Conservation (phyloP, 805 yeast genomes). For the Candida michaelii region DNA sequence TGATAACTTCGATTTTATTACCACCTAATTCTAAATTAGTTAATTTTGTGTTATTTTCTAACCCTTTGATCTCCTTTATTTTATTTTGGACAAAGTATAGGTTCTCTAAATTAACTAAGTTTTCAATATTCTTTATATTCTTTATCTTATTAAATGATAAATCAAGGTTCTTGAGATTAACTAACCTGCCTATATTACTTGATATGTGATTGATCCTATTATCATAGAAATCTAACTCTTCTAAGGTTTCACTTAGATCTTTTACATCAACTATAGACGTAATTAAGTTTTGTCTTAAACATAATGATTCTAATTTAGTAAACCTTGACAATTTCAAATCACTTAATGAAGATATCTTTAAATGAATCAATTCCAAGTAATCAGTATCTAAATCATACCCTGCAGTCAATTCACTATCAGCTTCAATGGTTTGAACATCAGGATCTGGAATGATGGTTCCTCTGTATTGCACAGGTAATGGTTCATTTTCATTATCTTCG, state of each 20-base stretch:
- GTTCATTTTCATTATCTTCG: slow-evolving; percentile 23
- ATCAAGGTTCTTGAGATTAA: slow-evolving; percentile 62
- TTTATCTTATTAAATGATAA: slow-evolving; percentile 87
- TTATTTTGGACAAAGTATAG: slow-evolving; percentile 88
- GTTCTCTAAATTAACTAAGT: slow-evolving; percentile 59
- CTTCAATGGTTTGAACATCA: slow-evolving; percentile 55
- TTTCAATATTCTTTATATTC: slow-evolving; percentile 75
- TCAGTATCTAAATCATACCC: slow-evolving; percentile 59
- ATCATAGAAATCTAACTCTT: slow-evolving; percentile 87
- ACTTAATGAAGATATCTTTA: slow-evolving; percentile 63
- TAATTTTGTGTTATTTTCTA: slow-evolving; percentile 56
- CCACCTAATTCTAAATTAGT: slow-evolving; percentile 88
- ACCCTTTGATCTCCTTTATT: slow-evolving; percentile 67
- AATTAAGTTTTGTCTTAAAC: slow-evolving; percentile 81
- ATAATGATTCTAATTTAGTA: slow-evolving; percentile 53
- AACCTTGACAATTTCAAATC: slow-evolving; percentile 62
- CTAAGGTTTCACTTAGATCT: slow-evolving; percentile 58
- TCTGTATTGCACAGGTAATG: slow-evolving; percentile 42
- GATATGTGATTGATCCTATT: slow-evolving; percentile 87
- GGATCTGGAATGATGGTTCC: slow-evolving; percentile 46
- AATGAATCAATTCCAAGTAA: slow-evolving; percentile 64
- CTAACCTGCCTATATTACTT: slow-evolving; percentile 60
- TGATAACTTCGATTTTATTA: slow-evolving; percentile 61
- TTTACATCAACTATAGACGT: slow-evolving; percentile 55
- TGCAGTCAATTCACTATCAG: slow-evolving; percentile 65